Evolutionary conservation across 1,284 basidiomycete species (phyloP).

Genomic region (Puccinia hordei): DNA sequence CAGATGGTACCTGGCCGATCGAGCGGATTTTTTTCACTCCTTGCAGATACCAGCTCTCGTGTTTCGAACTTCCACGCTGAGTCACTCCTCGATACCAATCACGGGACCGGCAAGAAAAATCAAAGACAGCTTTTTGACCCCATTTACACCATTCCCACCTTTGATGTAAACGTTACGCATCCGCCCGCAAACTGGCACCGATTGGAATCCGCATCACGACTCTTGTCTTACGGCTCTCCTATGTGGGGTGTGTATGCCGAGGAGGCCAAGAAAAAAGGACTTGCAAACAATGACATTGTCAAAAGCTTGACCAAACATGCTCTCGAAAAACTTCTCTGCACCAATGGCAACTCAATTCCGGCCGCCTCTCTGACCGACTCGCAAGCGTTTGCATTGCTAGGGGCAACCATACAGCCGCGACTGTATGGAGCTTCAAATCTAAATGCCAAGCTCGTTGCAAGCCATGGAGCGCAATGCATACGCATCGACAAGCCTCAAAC

Average conservation of each 20-base stretch:
- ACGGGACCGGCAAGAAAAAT: too few relatives aligned
- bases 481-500: not conserved
- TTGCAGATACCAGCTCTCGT: not conserved
- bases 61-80: not conserved
- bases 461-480: not conserved
- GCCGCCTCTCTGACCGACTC: not conserved
- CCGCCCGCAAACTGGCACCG: not conserved
- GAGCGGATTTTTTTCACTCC: not conserved
- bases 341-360: not conserved
- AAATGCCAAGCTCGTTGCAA: not conserved
- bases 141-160: not conserved
- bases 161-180: not conserved
- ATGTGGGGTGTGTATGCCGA: not conserved
- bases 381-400: constrained; percentile 9
- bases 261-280: not conserved
- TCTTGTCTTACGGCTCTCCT: not conserved
- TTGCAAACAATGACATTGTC: not conserved
- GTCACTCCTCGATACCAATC: not conserved
- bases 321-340: not conserved
- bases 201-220: not conserved
- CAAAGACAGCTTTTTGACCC: not conserved
- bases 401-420: not conserved
- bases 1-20: not conserved
- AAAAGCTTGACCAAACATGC: not conserved
- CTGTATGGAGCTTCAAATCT: not conserved